Evolutionary conservation across 257 asterid species (phyloP), one percentile per base, ranked within the genome.

Genomic region (Schizonepeta tenuifolia): DNA sequence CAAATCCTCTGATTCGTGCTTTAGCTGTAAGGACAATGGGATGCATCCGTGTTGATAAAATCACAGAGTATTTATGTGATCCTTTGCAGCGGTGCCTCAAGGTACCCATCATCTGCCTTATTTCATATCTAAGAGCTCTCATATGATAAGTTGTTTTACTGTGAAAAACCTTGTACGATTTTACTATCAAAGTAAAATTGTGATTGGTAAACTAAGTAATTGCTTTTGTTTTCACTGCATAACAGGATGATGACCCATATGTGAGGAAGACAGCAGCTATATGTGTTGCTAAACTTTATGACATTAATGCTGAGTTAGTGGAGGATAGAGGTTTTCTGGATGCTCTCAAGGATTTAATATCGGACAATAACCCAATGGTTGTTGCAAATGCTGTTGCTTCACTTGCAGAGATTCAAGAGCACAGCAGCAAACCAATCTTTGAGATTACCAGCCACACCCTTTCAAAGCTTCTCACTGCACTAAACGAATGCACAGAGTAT

Each of bases 21-120:
- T 81, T 95, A 86, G 99, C 99, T 72, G 99, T 95, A 70, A 88
- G 99, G 81, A 95, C 99, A 40, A 95, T 95, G 99, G 99, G 99
- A 69, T 95, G 99, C 89, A 95, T 95, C 69, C 98, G 99, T 28
- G 98, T 92, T 64, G 99, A 95, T 82, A 95, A 95, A 83, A 95
- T 95, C 77, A 95, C 98, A 1, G 99, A 95, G 80, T 95, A 95
- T 78, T 83, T 95, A 58, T 95, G 99, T 73, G 99, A 95, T 75
- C 99, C 98, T 56, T 86, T 95, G 83, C 99, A 95, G 86, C 86
- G 96, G 61, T 95, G 98, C 72, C 98, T 95, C 78, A 95, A 95
- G 97, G 99, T 95, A 77, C 63, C 55, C 58, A 53, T 56, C 33
- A 46, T 71, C 63, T 46, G 63, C 70, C 66, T 36, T 67, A 61